Evolutionary conservation across 805 yeast genomes (phyloP).

Genomic region (Ogataea salicorniae): DNA sequence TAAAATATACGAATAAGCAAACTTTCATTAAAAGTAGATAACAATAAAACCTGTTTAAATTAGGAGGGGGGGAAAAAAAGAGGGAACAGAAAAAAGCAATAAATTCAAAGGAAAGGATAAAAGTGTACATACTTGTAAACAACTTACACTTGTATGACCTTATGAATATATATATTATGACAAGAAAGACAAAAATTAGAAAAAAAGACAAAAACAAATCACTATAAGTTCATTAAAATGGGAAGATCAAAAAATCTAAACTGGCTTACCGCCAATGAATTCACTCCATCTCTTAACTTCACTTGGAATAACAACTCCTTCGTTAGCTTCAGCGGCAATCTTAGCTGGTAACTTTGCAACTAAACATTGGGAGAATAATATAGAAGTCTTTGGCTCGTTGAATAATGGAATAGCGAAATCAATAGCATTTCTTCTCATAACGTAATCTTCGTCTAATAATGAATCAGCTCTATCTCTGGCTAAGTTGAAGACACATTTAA

Average conservation of each 20-base stretch:
- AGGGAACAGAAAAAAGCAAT: too few relatives aligned
- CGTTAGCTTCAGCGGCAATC: slow-evolving; percentile 41
- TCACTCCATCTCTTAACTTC: slow-evolving; percentile 98
- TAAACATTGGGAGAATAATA: slow-evolving; percentile 80
- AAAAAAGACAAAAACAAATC: background rate
- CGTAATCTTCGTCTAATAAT: slow-evolving; percentile 82
- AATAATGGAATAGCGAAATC: slow-evolving; percentile 95
- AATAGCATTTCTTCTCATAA: slow-evolving; percentile 98
- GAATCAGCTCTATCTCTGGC: slow-evolving; percentile 87
- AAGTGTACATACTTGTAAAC: too few relatives aligned
- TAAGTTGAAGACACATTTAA: slow-evolving; percentile 85
- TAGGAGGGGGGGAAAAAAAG: too few relatives aligned
- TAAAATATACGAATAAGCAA: too few relatives aligned
- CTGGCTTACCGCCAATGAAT: slow-evolving; percentile 90
- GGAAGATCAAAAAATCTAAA: slow-evolving; percentile 29
- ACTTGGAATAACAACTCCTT: slow-evolving; percentile 55
- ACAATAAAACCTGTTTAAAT: too few relatives aligned
- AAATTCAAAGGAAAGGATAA: too few relatives aligned
- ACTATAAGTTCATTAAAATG: background rate
- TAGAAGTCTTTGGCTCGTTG: slow-evolving; percentile 93
- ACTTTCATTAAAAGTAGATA: too few relatives aligned
- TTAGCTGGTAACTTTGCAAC: slow-evolving; percentile 59
- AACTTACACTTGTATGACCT: too few relatives aligned
- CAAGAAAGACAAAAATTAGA: background rate
- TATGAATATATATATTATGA: too few relatives aligned